Evolutionary conservation across 1,284 basidiomycete genomes (phyloP).

Genomic region (Trichosporon faecale): DNA sequence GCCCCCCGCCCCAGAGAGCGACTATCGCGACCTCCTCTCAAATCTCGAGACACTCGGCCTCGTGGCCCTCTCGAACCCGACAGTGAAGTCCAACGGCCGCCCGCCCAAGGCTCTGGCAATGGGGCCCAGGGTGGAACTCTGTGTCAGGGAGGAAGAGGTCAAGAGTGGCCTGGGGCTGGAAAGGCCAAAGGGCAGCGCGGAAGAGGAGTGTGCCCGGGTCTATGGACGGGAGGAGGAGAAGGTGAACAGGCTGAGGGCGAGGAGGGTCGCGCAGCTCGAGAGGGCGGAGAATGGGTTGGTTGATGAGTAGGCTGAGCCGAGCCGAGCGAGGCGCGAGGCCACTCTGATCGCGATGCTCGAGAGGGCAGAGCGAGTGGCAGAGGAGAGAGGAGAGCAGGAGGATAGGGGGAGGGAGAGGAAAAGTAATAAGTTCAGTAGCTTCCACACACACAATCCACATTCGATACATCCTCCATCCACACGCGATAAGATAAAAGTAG

Average conservation of each 20-base stretch:
- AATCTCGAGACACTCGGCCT: slow-evolving; percentile 50
- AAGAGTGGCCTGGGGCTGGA: slow-evolving; percentile 35
- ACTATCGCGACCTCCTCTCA: slow-evolving; percentile 50
- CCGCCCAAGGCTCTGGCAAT: neutral
- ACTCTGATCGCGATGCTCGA: too few relatives aligned
- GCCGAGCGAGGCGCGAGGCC: neutral
- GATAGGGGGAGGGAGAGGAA: too few relatives aligned
- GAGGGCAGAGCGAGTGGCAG: too few relatives aligned
- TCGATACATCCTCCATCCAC: neutral
- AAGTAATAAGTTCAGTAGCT: neutral
- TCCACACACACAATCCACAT: neutral
- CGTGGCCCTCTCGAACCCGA: slow-evolving; percentile 27
- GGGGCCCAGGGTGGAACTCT: slow-evolving; percentile 35
- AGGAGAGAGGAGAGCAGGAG: too few relatives aligned
- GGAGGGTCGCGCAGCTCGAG: slow-evolving; percentile 16
- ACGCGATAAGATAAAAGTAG: too few relatives aligned
- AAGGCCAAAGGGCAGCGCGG: slow-evolving; percentile 30
- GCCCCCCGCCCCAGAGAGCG: slow-evolving; percentile 48
- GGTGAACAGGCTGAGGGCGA: slow-evolving; percentile 19
- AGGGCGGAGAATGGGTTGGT: slow-evolving; percentile 19
- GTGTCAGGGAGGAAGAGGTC: slow-evolving; percentile 42
- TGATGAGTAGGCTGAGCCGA: neutral
- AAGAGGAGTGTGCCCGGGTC: slow-evolving; percentile 37
- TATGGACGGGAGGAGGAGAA: slow-evolving; percentile 38
- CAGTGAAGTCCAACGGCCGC: slow-evolving; percentile 2